These are phyloP conservation scores for Dillenia turbinata DNA, from an alignment of 164 flowering plant species.

Conservation along the genomic window DNA sequence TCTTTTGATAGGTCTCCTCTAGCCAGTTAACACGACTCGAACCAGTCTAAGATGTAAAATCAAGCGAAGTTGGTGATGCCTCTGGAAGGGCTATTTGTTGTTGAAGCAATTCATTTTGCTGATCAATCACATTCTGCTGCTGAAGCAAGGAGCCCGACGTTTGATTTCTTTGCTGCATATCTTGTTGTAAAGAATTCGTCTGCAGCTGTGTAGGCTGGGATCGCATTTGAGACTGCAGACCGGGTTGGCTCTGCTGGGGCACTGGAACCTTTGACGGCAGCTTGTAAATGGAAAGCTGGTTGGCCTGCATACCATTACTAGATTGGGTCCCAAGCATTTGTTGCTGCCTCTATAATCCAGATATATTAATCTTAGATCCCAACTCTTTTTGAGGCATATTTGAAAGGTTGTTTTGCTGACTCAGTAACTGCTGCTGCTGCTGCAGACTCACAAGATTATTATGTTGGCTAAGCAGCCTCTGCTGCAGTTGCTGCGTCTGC, in stretches of 20 bases:
- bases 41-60: too few species aligned
- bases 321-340: conserved; percentile 20
- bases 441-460: conserved; percentile 35
- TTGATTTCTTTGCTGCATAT: conserved; percentile 11
- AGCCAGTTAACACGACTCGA: too few species aligned
- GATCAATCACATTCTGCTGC: conserved; percentile 15
- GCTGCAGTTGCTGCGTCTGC: conserved; percentile 59
- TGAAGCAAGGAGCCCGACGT: conserved; percentile 11
- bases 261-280: conserved; percentile 43
- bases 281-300: conserved; percentile 1
- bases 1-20: conserved; percentile 30
- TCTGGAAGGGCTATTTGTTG: conserved; percentile 8
- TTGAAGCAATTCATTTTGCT: conserved; percentile 15
- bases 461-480: conserved; percentile 40
- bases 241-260: conserved; percentile 42
- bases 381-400: conserved; percentile 66
- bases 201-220: conserved; percentile 24
- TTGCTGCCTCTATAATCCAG: conserved; percentile 49
- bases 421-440: conserved; percentile 44
- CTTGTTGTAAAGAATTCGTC: conserved; percentile 4
- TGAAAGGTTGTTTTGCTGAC: conserved; percentile 42
- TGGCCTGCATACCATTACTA: conserved; percentile 13
- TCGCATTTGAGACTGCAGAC: conserved; percentile 28
- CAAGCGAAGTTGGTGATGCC: conserved; percentile 8
- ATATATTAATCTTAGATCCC: conserved; percentile 47